Evolutionary conservation across 2,329 filamentous ascomycete species (phyloP).

Genomic region (Periconia digitata): DNA sequence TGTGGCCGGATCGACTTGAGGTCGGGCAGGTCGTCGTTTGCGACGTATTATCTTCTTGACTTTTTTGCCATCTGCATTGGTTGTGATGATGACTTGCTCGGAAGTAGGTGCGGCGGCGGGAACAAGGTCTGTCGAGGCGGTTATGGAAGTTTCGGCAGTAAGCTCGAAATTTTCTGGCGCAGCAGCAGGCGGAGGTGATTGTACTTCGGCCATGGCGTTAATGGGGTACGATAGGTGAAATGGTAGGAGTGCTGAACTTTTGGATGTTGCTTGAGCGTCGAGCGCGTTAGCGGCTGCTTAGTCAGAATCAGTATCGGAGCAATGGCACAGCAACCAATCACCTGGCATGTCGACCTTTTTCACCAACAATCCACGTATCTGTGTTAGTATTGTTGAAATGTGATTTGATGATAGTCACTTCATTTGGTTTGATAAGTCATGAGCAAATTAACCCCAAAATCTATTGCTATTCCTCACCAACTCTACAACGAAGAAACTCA

Average conservation of each 20-base stretch:
- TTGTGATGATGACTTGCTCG: constrained; percentile 36
- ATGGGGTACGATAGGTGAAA: not conserved
- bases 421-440: no score
- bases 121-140: constrained; percentile 19
- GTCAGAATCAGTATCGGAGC: no score
- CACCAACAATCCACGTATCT: no score
- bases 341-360: no score
- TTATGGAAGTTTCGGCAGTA: constrained; percentile 14
- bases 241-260: not conserved
- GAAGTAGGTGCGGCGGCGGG: constrained; percentile 24
- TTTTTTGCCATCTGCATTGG: constrained; percentile 59
- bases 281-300: not conserved
- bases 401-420: no score
- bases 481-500: no score
- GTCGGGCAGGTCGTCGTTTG: constrained; percentile 85
- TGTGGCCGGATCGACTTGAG: constrained; percentile 83
- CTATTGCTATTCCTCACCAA: no score
- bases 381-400: no score
- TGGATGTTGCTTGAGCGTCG: not conserved
- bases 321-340: no score
- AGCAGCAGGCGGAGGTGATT: constrained; percentile 25
- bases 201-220: constrained; percentile 35
- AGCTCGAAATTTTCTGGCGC: constrained; percentile 10
- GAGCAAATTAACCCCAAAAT: no score
- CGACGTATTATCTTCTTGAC: constrained; percentile 90